These are phyloP conservation scores for Dictyostelium purpureum DNA, from an alignment of 78 protist genomes.

Conservation along the genomic window DNA sequence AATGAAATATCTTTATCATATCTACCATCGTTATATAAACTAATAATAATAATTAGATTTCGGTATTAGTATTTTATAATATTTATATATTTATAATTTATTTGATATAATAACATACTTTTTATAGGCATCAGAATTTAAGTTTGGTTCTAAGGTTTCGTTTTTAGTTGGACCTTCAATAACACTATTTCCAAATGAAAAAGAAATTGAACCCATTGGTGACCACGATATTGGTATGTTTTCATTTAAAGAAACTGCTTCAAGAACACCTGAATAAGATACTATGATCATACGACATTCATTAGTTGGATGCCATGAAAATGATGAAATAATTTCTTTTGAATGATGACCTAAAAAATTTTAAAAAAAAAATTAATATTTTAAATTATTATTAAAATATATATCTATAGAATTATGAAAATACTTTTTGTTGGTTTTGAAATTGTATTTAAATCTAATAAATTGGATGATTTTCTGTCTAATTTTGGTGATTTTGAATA, in stretches of 20 bases:
- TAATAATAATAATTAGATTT: neutral
- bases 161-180: slow-evolving; percentile 59
- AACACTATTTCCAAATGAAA: slow-evolving; percentile 61
- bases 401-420: neutral
- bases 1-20: slow-evolving; percentile 70
- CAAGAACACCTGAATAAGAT: slow-evolving; percentile 65
- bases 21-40: slow-evolving; percentile 59
- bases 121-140: neutral
- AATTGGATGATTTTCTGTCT: neutral
- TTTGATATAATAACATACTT: slow-evolving; percentile 19
- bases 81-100: neutral
- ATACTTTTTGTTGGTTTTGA: slow-evolving; percentile 53
- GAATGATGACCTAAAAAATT: slow-evolving; percentile 23
- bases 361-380: neutral
- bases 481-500: slow-evolving; percentile 18
- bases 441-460: neutral
- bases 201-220: slow-evolving; percentile 61
- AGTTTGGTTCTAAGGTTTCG: slow-evolving; percentile 39
- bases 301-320: slow-evolving; percentile 81
- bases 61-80: neutral
- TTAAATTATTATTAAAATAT: neutral
- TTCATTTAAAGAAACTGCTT: slow-evolving; percentile 65
- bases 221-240: slow-evolving; percentile 79
- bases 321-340: slow-evolving; percentile 49
- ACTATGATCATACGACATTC: slow-evolving; percentile 75